These are phyloP conservation scores for Osmozyma mogii DNA, from an alignment of 805 yeast genomes.

Conservation along the genomic window DNA sequence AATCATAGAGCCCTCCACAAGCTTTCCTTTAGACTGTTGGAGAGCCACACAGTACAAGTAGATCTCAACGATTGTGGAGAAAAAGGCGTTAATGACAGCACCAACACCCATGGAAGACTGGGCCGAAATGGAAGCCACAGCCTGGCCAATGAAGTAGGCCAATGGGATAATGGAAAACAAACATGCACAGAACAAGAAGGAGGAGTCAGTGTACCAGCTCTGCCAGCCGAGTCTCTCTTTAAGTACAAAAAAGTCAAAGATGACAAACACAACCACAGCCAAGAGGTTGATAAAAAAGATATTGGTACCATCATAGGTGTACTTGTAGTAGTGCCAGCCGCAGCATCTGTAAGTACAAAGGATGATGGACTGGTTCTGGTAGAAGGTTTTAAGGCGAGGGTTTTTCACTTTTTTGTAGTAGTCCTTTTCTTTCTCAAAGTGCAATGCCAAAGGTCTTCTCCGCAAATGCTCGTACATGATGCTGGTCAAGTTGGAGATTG, in stretches of 20 bases:
- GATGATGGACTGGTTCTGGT: conserved; percentile 53
- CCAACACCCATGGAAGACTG: conserved; percentile 99
- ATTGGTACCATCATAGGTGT: conserved; percentile 94
- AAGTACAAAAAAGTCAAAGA: conserved; percentile 64
- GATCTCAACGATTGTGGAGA: conserved; percentile 92
- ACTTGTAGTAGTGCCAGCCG: conserved; percentile 90
- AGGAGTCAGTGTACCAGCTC: conserved; percentile 48
- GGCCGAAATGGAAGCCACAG: conserved; percentile 98
- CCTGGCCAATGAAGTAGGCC: conserved; percentile 96
- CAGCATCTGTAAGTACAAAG: conserved; percentile 88
- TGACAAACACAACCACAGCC: conserved; percentile 72
- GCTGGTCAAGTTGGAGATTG: conserved; percentile 77
- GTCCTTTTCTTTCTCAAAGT: conserved; percentile 52
- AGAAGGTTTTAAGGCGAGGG: conserved; percentile 18
- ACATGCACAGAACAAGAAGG: conserved; percentile 65
- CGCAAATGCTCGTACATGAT: conserved; percentile 71
- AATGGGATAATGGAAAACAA: conserved; percentile 82
- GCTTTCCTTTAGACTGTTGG: conserved; percentile 71
- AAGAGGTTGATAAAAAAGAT: conserved; percentile 83
- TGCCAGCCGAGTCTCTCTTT: conserved; percentile 35
- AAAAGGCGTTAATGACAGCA: conserved; percentile 95
- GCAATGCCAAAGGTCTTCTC: conserved; percentile 85
- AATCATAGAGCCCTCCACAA: conserved; percentile 93
- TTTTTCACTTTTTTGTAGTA: conserved; percentile 28
- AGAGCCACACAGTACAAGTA: conserved; percentile 89